phyloP scores from a whole-genome alignment of 2,329 filamentous ascomycete species.

The Venturia aucupariae region DNA sequence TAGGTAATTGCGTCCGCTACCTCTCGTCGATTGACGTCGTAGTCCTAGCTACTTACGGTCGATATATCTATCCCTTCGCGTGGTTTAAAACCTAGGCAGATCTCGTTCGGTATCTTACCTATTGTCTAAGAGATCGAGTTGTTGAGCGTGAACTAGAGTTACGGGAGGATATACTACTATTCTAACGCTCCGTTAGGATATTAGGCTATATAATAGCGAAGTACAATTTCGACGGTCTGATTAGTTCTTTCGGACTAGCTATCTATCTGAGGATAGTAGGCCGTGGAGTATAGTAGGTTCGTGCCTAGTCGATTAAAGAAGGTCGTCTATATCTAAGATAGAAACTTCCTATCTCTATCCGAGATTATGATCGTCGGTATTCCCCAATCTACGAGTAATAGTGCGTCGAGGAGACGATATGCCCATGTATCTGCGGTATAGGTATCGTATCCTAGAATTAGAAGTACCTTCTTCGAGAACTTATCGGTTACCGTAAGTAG shows the following conservation, averaged over 20 bases:
- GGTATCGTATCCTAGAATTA: neutral
- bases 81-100: neutral
- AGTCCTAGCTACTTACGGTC: neutral
- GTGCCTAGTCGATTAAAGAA: no score
- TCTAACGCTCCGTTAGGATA: no score
- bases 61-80: neutral
- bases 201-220: no score
- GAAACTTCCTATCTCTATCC: no score
- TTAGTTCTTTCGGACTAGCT: no score
- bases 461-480: neutral
- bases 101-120: neutral
- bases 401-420: neutral
- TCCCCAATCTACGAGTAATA: neutral
- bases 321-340: no score
- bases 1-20: neutral
- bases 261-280: no score
- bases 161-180: no score
- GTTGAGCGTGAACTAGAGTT: no score
- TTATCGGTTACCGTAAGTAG: neutral
- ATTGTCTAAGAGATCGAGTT: no score
- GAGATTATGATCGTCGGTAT: neutral
- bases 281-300: no score
- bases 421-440: neutral
- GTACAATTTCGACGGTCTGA: no score
- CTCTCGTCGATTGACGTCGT: neutral